phyloP scores from a whole-genome alignment of 768 basidiomycete genomes.

The Calocybe cyanea region DNA sequence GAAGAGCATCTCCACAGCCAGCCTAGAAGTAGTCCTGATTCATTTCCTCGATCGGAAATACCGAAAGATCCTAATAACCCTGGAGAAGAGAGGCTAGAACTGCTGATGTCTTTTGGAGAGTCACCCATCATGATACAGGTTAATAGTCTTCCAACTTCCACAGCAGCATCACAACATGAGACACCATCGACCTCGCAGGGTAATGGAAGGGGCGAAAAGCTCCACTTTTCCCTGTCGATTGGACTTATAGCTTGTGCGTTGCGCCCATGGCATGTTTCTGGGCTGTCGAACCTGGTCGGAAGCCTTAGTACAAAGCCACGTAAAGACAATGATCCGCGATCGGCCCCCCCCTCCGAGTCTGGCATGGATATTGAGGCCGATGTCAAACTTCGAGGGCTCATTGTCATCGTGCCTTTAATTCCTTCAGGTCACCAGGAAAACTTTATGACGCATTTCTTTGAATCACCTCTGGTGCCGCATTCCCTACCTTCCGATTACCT shows the following conservation, averaged over 20 bases:
- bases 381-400: constrained; percentile 31
- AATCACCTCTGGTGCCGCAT: constrained; percentile 58
- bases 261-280: constrained; percentile 52
- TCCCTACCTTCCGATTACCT: constrained; percentile 44
- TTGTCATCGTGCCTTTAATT: constrained; percentile 47
- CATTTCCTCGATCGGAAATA: constrained; percentile 3
- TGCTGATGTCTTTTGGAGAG: constrained; percentile 57
- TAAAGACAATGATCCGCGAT: not conserved
- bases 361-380: not conserved
- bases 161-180: constrained; percentile 9
- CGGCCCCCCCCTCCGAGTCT: not conserved
- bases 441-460: constrained; percentile 40
- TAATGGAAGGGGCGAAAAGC: constrained; percentile 22
- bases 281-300: constrained; percentile 40
- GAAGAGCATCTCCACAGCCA: not conserved
- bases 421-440: constrained; percentile 16
- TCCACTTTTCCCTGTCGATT: constrained; percentile 37
- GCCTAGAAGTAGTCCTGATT: constrained; percentile 14
- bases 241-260: constrained; percentile 56
- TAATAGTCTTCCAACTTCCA: constrained; percentile 36
- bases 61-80: not conserved
- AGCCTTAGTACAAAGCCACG: constrained; percentile 22
- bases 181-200: constrained; percentile 6
- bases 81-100: constrained; percentile 30
- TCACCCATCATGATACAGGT: constrained; percentile 59